A percentile compares a stretch with the other conserved stretches of the same genome.
Conservation (phyloP, 2,329 filamentous ascomycete species). For the Hymenoscyphus fraxineus region DNA sequence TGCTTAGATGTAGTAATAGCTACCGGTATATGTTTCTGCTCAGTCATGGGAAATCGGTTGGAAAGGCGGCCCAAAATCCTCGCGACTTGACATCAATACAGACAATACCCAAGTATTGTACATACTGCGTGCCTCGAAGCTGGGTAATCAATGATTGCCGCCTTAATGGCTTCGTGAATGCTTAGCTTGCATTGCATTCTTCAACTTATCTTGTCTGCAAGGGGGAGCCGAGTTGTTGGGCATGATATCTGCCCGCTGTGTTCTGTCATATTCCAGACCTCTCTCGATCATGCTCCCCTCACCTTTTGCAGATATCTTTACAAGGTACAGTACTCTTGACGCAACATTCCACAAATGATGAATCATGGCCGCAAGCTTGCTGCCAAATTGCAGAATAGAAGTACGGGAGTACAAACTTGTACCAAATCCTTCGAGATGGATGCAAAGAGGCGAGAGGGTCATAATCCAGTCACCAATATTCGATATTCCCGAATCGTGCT, state of each 20-base stretch:
- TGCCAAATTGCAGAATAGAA: conserved; percentile 18
- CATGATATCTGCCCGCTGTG: background rate
- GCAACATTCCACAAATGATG: background rate
- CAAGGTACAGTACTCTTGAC: background rate
- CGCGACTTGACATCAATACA: background rate
- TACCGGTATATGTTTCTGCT: background rate
- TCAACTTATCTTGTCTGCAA: conserved; percentile 2
- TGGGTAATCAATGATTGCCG: background rate
- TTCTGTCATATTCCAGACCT: background rate
- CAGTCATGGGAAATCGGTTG: background rate
- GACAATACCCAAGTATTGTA: background rate
- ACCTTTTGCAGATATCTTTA: background rate
- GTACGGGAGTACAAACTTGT: conserved; percentile 26
- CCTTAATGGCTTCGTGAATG: background rate
- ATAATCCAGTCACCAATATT: conserved; percentile 26
- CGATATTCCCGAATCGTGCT: conserved; percentile 12
- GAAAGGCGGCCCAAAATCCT: background rate
- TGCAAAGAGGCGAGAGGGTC: conserved; percentile 17
- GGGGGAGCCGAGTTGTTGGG: conserved; percentile 5
- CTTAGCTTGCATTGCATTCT: background rate
- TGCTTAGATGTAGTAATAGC: background rate
- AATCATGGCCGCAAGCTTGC: conserved; percentile 8
- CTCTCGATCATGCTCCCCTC: background rate
- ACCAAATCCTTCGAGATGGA: conserved; percentile 22
- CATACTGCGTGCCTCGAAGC: background rate